These are phyloP conservation scores for Thinopyrum obtusiflorum DNA, from an alignment of 202 grass and related monocot genomes.

Conservation along the genomic window DNA sequence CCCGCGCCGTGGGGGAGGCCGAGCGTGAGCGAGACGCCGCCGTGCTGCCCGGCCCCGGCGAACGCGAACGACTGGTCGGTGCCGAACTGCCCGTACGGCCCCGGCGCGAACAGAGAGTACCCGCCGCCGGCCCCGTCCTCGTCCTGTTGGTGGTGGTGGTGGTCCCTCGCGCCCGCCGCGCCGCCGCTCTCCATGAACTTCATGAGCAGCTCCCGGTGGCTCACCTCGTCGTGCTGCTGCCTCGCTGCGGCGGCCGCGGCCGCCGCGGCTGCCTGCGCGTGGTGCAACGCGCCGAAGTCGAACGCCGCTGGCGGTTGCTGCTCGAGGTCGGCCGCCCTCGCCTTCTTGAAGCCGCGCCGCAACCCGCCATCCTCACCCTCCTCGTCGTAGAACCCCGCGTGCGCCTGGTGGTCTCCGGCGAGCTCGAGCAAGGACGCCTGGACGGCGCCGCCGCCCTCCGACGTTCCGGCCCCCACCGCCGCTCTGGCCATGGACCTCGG, in stretches of 20 bases:
- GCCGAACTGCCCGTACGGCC: conserved; percentile 52
- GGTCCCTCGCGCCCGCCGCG: conserved; percentile 25
- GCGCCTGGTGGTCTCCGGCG: conserved; percentile 33
- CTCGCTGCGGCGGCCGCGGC: conserved; percentile 34
- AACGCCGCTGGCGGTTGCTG: neutral
- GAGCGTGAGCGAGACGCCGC: conserved; percentile 82
- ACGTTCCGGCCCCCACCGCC: neutral
- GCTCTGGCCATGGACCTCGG: conserved; percentile 1
- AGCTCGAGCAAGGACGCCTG: conserved; percentile 40
- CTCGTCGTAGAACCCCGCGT: conserved; percentile 37
- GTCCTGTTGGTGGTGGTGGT: conserved; percentile 25
- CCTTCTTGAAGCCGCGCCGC: conserved; percentile 56
- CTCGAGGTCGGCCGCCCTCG: conserved; percentile 39
- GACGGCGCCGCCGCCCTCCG: neutral
- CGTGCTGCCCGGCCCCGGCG: conserved; percentile 45
- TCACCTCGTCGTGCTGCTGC: conserved; percentile 60
- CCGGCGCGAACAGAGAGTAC: conserved; percentile 48
- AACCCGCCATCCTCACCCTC: neutral
- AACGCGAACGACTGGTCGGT: conserved; percentile 56
- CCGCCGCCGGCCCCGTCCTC: conserved; percentile 11
- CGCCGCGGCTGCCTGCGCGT: conserved; percentile 44
- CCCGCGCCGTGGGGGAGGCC: conserved; percentile 70
- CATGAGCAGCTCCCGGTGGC: conserved; percentile 87
- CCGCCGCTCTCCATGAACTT: conserved; percentile 86
- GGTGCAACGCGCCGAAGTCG: conserved; percentile 47